Conservation (phyloP, 768 basidiomycete species). For the Tremella yokohamensis region DNA sequence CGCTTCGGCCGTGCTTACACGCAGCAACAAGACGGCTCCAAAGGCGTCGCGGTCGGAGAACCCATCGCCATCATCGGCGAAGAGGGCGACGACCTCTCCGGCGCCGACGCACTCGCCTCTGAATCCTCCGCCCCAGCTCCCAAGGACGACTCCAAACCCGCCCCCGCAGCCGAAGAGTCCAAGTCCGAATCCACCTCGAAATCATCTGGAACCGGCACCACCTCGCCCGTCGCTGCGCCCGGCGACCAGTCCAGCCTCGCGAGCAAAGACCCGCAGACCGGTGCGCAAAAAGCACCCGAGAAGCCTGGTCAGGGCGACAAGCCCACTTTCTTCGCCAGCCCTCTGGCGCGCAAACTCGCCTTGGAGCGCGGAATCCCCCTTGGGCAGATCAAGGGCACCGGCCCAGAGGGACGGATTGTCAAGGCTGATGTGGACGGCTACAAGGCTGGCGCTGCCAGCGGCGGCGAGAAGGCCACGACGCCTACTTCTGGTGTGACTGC, state of each 20-base stretch:
- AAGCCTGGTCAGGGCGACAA: constrained; percentile 38
- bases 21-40: constrained; percentile 77
- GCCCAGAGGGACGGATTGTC: constrained; percentile 89
- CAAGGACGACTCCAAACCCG: constrained; percentile 49
- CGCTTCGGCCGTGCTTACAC: constrained; percentile 1
- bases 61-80: constrained; percentile 89
- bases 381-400: constrained; percentile 82
- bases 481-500: constrained; percentile 57
- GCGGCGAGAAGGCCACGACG: constrained; percentile 46
- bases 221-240: constrained; percentile 46
- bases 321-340: constrained; percentile 73
- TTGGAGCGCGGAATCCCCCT: constrained; percentile 89
- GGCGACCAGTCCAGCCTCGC: constrained; percentile 62
- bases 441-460: constrained; percentile 54
- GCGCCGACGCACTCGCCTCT: constrained; percentile 67
- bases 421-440: constrained; percentile 87
- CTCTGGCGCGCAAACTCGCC: constrained; percentile 95
- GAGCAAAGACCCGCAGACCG: constrained; percentile 32
- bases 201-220: constrained; percentile 11
- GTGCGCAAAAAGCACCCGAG: constrained; percentile 38
- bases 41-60: constrained; percentile 79
- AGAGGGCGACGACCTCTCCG: constrained; percentile 90
- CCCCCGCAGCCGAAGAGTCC: constrained; percentile 48
- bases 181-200: constrained; percentile 18
- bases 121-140: constrained; percentile 50